Evolutionary conservation across 352 stramenopile species (phyloP).

Genomic region (Phytophthora palmivora): DNA sequence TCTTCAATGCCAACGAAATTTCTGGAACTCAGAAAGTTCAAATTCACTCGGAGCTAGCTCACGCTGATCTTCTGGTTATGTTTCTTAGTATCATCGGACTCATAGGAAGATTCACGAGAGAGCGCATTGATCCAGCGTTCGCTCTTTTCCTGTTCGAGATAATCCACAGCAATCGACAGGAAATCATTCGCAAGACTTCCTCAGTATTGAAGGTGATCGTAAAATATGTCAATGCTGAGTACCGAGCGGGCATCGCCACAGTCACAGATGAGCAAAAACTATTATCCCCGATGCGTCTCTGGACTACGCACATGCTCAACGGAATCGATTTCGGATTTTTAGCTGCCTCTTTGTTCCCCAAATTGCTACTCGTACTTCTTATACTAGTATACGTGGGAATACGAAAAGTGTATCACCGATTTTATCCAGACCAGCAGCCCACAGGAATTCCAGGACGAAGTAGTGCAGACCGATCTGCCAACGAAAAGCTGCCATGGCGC

Average conservation of each 20-base stretch:
- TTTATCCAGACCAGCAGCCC: conserved; percentile 19
- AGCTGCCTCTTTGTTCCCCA: conserved; percentile 16
- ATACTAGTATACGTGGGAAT: conserved; percentile 23
- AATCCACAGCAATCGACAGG: conserved; percentile 22
- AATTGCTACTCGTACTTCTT: conserved; percentile 20
- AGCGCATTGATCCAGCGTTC: conserved; percentile 44
- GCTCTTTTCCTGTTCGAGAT: conserved; percentile 39
- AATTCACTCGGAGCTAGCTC: conserved; percentile 31
- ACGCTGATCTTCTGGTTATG: conserved; percentile 45
- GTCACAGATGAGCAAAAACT: conserved; percentile 21
- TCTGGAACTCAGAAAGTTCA: conserved; percentile 13
- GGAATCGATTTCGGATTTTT: conserved; percentile 32
- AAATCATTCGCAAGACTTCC: background rate
- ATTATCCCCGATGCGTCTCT: conserved; percentile 27
- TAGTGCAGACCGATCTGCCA: conserved; percentile 18
- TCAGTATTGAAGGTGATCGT: conserved; percentile 5
- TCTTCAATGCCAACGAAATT: conserved; percentile 23
- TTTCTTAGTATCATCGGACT: conserved; percentile 40
- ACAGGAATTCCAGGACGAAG: conserved; percentile 12
- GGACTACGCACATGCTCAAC: conserved; percentile 32
- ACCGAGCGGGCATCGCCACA: conserved; percentile 25
- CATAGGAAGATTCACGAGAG: conserved; percentile 28
- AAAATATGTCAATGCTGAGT: conserved; percentile 18
- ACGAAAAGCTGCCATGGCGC: conserved; percentile 25
- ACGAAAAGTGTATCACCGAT: conserved; percentile 27